Evolutionary conservation across 495 filamentous ascomycete species (phyloP), one percentile per base, ranked within the genome.

Genomic region (Penicillium canariense): DNA sequence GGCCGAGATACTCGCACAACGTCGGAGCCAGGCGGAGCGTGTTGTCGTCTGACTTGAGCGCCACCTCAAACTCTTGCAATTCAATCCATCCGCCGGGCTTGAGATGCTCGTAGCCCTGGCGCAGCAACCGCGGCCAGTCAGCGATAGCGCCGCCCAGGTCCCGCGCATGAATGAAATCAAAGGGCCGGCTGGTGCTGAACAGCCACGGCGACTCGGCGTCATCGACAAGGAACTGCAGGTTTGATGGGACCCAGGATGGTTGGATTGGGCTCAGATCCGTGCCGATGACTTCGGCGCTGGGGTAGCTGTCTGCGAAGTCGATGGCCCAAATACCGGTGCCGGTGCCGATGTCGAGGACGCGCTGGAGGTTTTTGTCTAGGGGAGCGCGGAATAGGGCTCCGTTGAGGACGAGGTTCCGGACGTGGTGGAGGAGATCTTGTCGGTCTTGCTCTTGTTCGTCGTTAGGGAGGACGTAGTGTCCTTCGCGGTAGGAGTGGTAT

Each of bases 331-430:
- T 83, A 28, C 85, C 77, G 3, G 77, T 80, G 2, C 87, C 87
- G 1, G 86, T 89, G 38, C 87, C 87, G 32, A 89, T 61, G 58
- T 90, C 87, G 9, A 89, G 72, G 18, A 86, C 79, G 50, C 81
- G 81, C 50, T 86, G 77, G 1, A 80, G 74, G n/a, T 78, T 68
- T 9, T 66, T 43, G 18, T 67, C 73, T 14, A 90, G 69, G 5
- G 87, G 87, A 0, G 87, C 78, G 3, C 85, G 68, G 57, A 76
- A 80, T 7, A 86, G 70, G 36, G 75, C 75, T n/a, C 85, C 84
- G 22, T 73, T 76, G 2, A 86, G 67, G 14, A 84, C 62, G 26
- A 81, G 63, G 12, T 71, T 68, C 28, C 79, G 74, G 36, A 80
- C 72, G 38, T 80, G 79, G 51, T 82, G 76, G 18, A 75, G 71